Evolutionary conservation across 441 rosid species (phyloP), one percentile per base, ranked within the genome.

Genomic region (Isatis lusitanica): DNA sequence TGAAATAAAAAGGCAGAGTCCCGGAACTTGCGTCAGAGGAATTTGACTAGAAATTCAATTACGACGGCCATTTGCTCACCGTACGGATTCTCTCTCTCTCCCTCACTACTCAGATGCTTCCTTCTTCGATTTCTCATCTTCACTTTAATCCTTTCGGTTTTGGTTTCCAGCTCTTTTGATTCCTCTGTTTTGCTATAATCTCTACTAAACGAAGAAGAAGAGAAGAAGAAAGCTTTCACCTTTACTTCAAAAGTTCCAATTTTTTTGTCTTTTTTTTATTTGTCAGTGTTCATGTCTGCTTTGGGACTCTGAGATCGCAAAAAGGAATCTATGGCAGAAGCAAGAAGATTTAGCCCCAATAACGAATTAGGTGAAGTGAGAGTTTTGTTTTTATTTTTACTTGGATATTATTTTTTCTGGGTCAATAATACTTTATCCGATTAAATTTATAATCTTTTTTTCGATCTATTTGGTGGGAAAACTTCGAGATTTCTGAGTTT

Each of bases 281-380:
- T 24, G 5, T 58, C 35, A 51, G 68, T 18, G 55, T 72, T 33
- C 35, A 77, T 78, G 66, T 72, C 70, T 63, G 68, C 43, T 73
- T 67, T 15, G 63, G 39, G 4, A 26, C 63, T 69, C 31, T 74
- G 75, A 69, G 75, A 78, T 78, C 68, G 44, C 13, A 42, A 31
- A 46, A 39, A 66, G 26, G 24, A 70, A 61, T 61, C 66, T 24
- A 87, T 87, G 90, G 85, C 87, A 39, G 90, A 85, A 56, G 33
- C 83, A 52, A 61, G 83, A 80, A 76, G 85, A 66, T 80, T 74
- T 50, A 81, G 70, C 55, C 74, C 78, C 15, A 78, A 55, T 51
- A 78, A 67, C 67, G 87, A 80, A 53, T 74, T 84, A 63, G 87
- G 92, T 87, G 51, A 60, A 40, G 46, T 73, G 44, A 35, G 17